These are phyloP conservation scores for Teunomyces kruisii DNA, from an alignment of 805 yeast species.

Conservation along the genomic window DNA sequence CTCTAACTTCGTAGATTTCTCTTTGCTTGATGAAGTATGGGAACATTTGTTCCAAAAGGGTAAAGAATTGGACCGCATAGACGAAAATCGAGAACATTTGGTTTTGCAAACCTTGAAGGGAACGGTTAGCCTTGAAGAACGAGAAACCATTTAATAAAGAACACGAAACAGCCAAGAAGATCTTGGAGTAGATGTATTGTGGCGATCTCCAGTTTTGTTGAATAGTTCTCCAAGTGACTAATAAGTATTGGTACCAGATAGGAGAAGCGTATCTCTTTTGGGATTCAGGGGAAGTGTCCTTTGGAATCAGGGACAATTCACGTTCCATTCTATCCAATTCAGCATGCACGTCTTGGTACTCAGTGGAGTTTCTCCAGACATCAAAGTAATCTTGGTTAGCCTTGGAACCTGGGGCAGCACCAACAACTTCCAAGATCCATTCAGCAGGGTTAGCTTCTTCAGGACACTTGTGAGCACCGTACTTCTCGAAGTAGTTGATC, in stretches of 20 bases:
- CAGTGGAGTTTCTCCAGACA: slow-evolving; percentile 48
- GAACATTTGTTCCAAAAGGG: slow-evolving; percentile 41
- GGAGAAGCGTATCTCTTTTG: slow-evolving; percentile 26
- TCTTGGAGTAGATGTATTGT: slow-evolving; percentile 58
- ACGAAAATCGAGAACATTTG: slow-evolving; percentile 55
- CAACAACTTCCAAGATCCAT: slow-evolving; percentile 70
- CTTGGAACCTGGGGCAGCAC: slow-evolving; percentile 79
- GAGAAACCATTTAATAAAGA: slow-evolving; percentile 69
- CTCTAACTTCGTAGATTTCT: slow-evolving; percentile 48
- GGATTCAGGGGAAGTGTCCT: slow-evolving; percentile 22
- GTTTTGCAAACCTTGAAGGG: slow-evolving; percentile 65
- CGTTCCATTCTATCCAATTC: slow-evolving; percentile 13
- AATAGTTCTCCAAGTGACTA: slow-evolving; percentile 11
- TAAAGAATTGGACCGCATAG: slow-evolving; percentile 39
- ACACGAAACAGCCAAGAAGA: slow-evolving; percentile 50
- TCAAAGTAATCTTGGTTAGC: slow-evolving; percentile 71
- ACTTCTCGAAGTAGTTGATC: slow-evolving; percentile 64
- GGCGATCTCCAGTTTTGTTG: slow-evolving; percentile 55
- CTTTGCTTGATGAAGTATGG: slow-evolving; percentile 45
- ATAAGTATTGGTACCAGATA: slow-evolving; percentile 22
- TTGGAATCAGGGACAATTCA: slow-evolving; percentile 23
- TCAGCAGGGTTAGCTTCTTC: slow-evolving; percentile 70
- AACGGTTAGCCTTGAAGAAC: slow-evolving; percentile 59
- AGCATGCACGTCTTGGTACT: slow-evolving; percentile 12
- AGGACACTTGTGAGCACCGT: slow-evolving; percentile 53